phyloP scores from a whole-genome alignment of 1,139 yeast species.

The Suhomyces atakaporum region DNA sequence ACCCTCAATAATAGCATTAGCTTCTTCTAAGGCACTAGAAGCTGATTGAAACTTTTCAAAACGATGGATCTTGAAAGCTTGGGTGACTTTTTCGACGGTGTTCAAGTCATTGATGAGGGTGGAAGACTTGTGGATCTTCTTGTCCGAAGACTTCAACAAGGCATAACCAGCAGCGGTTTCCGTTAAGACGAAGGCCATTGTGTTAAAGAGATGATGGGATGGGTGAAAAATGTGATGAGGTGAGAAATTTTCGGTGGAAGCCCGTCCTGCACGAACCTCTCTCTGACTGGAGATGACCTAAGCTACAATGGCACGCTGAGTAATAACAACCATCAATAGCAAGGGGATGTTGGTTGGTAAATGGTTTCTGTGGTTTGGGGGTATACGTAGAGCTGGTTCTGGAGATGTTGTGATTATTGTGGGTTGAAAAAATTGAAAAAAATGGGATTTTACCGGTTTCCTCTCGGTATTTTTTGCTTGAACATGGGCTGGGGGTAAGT shows the following conservation, averaged over 20 bases:
- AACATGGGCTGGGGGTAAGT: too few relatives aligned
- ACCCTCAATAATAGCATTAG: constrained; percentile 89
- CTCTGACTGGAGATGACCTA: too few relatives aligned
- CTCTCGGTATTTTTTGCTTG: too few relatives aligned
- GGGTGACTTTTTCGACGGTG: constrained; percentile 77
- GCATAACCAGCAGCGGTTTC: constrained; percentile 99
- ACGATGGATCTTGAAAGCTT: constrained; percentile 86
- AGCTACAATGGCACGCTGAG: too few relatives aligned
- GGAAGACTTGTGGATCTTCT: constrained; percentile 89
- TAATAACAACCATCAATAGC: too few relatives aligned
- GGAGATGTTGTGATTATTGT: too few relatives aligned
- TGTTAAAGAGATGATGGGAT: constrained; percentile 6
- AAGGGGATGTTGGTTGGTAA: too few relatives aligned
- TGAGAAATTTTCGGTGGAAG: constrained; percentile 22
- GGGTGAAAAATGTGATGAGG: constrained; percentile 25
- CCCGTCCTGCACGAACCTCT: not conserved
- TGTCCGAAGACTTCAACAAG: constrained; percentile 93
- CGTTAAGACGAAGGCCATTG: constrained; percentile 91
- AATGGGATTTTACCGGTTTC: too few relatives aligned
- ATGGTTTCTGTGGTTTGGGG: too few relatives aligned
- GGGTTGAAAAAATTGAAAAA: too few relatives aligned
- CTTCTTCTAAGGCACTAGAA: constrained; percentile 94
- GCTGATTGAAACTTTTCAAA: constrained; percentile 94
- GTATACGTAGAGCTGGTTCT: too few relatives aligned
- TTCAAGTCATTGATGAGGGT: constrained; percentile 75